Evolutionary conservation across 306 rosid genomes (phyloP).

Genomic region (Alnus glutinosa): DNA sequence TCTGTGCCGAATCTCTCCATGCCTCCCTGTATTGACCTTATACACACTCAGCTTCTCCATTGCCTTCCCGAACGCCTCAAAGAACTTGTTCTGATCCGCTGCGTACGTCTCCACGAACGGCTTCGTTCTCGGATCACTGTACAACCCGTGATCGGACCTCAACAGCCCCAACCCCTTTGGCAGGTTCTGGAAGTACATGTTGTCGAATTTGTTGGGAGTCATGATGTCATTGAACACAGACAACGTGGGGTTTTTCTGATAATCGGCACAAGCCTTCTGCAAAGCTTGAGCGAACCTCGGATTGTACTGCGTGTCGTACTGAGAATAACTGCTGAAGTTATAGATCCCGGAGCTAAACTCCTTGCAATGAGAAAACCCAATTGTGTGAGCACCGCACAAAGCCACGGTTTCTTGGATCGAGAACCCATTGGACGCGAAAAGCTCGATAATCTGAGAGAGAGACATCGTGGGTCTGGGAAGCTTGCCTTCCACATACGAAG

Average conservation of each 20-base stretch:
- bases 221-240: slow-evolving; percentile 80
- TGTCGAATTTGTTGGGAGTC: slow-evolving; percentile 88
- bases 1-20: slow-evolving; percentile 81
- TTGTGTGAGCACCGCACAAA: slow-evolving; percentile 78
- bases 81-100: slow-evolving; percentile 49
- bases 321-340: slow-evolving; percentile 36
- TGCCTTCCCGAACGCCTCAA: slow-evolving; percentile 56
- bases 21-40: slow-evolving; percentile 58
- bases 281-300: slow-evolving; percentile 60
- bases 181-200: slow-evolving; percentile 73
- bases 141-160: slow-evolving; percentile 72
- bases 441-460: slow-evolving; percentile 40
- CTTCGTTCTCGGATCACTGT: slow-evolving; percentile 48
- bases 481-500: slow-evolving; percentile 40
- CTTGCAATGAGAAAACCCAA: slow-evolving; percentile 76
- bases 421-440: slow-evolving; percentile 63
- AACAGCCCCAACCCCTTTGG: slow-evolving; percentile 68
- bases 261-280: slow-evolving; percentile 58
- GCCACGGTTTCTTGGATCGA: slow-evolving; percentile 77
- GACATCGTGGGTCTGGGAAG: slow-evolving; percentile 67
- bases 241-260: slow-evolving; percentile 55
- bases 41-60: slow-evolving; percentile 77
- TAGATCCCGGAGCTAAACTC: slow-evolving; percentile 50
- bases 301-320: slow-evolving; percentile 48
- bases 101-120: slow-evolving; percentile 62